Percentiles rank a stretch among this genome's conserved stretches.
These are phyloP conservation scores for Aphanomyces cochlioides DNA, from an alignment of 352 stramenopile species.

Conservation along the genomic window DNA sequence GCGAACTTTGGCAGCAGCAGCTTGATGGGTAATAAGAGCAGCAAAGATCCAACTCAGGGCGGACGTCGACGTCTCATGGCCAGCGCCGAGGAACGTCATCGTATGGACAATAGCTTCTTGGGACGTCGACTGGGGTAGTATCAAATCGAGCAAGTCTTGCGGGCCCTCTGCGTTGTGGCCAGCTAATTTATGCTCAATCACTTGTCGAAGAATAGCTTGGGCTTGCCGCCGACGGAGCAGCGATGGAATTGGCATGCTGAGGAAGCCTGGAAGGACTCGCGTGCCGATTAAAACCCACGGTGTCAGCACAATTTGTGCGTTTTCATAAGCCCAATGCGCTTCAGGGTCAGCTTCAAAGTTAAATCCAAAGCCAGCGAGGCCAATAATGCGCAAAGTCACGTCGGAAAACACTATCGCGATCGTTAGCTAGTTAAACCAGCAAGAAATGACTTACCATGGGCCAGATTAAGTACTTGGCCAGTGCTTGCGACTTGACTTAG, in stretches of 20 bases:
- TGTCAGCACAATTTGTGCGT: background rate
- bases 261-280: background rate
- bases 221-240: background rate
- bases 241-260: background rate
- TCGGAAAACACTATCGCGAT: background rate
- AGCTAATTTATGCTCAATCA: background rate
- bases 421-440: too few species aligned
- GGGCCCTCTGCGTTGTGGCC: too few species aligned
- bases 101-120: background rate
- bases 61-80: conserved; percentile 2
- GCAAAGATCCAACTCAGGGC: conserved; percentile 9
- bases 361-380: background rate
- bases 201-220: background rate
- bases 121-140: background rate
- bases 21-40: background rate
- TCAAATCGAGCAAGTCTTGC: background rate
- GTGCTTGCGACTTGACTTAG: too few species aligned
- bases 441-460: too few species aligned
- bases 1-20: background rate
- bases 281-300: background rate
- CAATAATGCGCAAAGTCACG: background rate
- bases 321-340: background rate
- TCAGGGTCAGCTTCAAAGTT: background rate
- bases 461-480: too few species aligned
- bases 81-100: background rate